Percentiles rank a stretch among this genome's conserved stretches.
These are phyloP conservation scores for Lathyrus oleraceus DNA, from an alignment of 306 rosid species.

Conservation along the genomic window DNA sequence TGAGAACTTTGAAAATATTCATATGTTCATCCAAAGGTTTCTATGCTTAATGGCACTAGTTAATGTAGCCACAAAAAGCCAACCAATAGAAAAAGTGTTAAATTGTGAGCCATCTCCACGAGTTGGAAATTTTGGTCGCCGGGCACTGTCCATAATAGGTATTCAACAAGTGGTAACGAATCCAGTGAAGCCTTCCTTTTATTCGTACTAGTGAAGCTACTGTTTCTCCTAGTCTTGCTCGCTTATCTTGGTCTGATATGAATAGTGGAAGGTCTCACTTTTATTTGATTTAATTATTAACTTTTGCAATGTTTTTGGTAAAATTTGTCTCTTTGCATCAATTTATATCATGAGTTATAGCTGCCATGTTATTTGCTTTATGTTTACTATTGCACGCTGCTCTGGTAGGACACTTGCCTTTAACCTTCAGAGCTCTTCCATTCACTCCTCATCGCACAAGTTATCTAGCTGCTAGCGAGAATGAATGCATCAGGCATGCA, in stretches of 20 bases:
- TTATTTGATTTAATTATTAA: conserved; percentile 17
- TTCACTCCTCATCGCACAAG: conserved; percentile 94
- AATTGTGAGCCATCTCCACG: conserved; percentile 80
- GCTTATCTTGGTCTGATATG: conserved; percentile 96
- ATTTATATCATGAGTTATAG: conserved; percentile 5
- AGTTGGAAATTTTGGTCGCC: conserved; percentile 84
- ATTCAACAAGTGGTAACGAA: conserved; percentile 90
- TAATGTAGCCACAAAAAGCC: background rate
- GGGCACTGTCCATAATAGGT: conserved; percentile 86
- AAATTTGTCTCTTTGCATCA: conserved; percentile 18
- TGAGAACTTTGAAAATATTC: background rate
- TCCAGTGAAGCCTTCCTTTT: conserved; percentile 58
- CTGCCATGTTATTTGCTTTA: conserved; percentile 16
- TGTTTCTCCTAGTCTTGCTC: conserved; percentile 60
- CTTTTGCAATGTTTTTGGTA: conserved; percentile 2
- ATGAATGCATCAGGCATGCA: conserved; percentile 83
- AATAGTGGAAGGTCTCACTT: conserved; percentile 64
- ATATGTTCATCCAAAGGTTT: background rate
- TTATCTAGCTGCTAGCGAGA: conserved; percentile 83
- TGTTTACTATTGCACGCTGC: conserved; percentile 25
- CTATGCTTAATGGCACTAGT: background rate
- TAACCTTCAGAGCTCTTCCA: conserved; percentile 94
- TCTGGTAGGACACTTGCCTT: conserved; percentile 75
- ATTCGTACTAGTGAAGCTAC: conserved; percentile 53
- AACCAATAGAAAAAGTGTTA: background rate